These are phyloP conservation scores for Cercophora newfieldiana DNA, from an alignment of 495 filamentous ascomycete species.

Conservation along the genomic window DNA sequence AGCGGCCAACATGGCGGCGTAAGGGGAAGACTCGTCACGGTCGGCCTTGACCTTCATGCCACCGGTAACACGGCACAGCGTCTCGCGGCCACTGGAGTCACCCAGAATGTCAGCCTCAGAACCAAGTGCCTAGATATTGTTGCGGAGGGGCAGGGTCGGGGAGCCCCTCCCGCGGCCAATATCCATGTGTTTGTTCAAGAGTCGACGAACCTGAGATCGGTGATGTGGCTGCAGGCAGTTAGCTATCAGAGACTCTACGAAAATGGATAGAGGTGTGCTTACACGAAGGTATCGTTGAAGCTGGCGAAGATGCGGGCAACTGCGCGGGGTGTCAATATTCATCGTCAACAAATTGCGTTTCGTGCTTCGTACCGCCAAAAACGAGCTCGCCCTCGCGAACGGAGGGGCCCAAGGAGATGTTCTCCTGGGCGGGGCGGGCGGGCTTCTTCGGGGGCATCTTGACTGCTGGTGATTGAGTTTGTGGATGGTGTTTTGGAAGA, in stretches of 20 bases:
- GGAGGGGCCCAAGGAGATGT: conserved; percentile 90
- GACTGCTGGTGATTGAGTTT: conserved; percentile 32
- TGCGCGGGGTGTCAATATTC: conserved; percentile 18
- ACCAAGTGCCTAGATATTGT: conserved; percentile 25
- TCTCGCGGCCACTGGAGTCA: conserved; percentile 95
- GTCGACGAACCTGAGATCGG: conserved; percentile 88
- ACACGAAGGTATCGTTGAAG: conserved; percentile 82
- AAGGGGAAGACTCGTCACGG: conserved; percentile 98
- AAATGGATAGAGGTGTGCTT: background rate
- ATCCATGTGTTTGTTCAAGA: conserved; percentile 25
- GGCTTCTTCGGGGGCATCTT: conserved; percentile 86
- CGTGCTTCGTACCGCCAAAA: conserved; percentile 61
- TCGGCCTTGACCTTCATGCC: conserved; percentile 99
- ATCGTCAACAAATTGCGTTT: background rate
- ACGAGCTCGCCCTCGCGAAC: conserved; percentile 76
- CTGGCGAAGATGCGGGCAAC: conserved; percentile 99
- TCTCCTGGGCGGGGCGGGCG: conserved; percentile 78
- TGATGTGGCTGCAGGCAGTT: conserved; percentile 85
- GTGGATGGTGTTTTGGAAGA: conserved; percentile 21
- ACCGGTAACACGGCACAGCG: conserved; percentile 97
- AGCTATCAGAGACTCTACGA: background rate
- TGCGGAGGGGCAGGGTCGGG: conserved; percentile 1
- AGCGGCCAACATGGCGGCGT: conserved; percentile 99
- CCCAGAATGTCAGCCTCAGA: conserved; percentile 62
- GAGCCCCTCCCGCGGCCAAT: background rate